A percentile compares a stretch with the other conserved stretches of the same genome.
Conservation (phyloP, 257 asterid species). For the Vinca minor region DNA sequence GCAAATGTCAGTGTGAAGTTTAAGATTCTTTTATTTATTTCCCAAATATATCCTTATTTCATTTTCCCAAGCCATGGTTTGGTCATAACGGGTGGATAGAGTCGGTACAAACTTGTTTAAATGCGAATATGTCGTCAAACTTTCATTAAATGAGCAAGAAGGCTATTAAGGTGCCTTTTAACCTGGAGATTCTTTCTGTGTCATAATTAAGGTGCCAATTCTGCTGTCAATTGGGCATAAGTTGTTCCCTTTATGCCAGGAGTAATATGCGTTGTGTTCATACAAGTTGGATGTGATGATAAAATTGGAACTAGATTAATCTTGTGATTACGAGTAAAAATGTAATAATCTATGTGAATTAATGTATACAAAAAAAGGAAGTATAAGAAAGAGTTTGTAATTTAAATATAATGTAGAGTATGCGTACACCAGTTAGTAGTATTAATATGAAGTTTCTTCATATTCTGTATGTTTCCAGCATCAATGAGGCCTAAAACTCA, state of each 20-base stretch:
- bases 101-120: neutral
- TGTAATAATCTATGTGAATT: neutral
- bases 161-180: conserved; percentile 6
- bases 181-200: conserved; percentile 14
- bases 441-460: neutral
- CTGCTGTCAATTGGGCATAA: conserved; percentile 3
- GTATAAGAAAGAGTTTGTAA: neutral
- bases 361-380: neutral
- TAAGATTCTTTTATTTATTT: neutral
- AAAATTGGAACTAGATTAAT: too few relatives aligned
- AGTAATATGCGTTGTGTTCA: conserved; percentile 12
- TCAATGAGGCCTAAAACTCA: neutral
- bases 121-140: conserved; percentile 14
- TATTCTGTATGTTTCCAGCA: too few relatives aligned
- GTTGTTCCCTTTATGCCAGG: conserved; percentile 11
- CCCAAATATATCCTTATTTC: conserved; percentile 13
- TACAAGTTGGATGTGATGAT: conserved; percentile 25
- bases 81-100: neutral
- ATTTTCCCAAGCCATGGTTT: neutral
- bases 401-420: neutral
- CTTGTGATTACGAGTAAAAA: neutral
- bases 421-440: neutral
- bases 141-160: conserved; percentile 8
- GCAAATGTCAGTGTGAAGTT: neutral
- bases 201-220: too few relatives aligned